Evolutionary conservation across 164 flowering plant genomes (phyloP).

Genomic region (Macadamia tetraphylla): DNA sequence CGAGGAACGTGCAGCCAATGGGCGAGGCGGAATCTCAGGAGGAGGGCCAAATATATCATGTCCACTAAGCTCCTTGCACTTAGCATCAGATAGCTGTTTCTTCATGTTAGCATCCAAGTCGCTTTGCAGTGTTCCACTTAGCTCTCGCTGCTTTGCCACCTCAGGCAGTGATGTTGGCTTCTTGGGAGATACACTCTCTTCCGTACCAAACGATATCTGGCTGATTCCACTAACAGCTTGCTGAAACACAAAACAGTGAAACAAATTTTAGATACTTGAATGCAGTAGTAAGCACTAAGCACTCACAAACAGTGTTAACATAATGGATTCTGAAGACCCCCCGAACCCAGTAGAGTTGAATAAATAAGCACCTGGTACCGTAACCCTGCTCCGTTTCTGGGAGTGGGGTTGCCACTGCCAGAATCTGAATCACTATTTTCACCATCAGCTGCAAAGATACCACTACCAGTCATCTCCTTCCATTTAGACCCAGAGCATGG

Average conservation of each 20-base stretch:
- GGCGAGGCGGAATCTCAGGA: constrained; percentile 51
- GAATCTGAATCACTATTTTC: constrained; percentile 48
- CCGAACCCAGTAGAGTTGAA: neutral
- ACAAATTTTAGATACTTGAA: neutral
- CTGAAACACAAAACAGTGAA: constrained; percentile 25
- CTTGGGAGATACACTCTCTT: constrained; percentile 54
- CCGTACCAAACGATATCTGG: constrained; percentile 71
- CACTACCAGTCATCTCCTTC: constrained; percentile 97
- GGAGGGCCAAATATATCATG: constrained; percentile 80
- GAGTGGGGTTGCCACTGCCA: constrained; percentile 36
- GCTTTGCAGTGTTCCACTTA: constrained; percentile 57
- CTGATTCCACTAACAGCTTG: constrained; percentile 82
- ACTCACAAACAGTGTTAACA: neutral
- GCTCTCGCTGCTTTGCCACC: constrained; percentile 79
- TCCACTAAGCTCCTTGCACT: constrained; percentile 78
- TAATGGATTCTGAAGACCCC: neutral
- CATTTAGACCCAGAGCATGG: constrained; percentile 80
- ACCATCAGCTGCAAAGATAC: constrained; percentile 59
- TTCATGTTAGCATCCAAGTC: constrained; percentile 39
- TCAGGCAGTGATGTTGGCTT: constrained; percentile 58
- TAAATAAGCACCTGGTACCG: constrained; percentile 69
- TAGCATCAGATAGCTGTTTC: constrained; percentile 63
- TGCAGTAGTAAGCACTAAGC: neutral
- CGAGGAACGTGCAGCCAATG: constrained; percentile 40
- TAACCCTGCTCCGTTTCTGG: constrained; percentile 53